Evolutionary conservation across 768 basidiomycete species (phyloP), one percentile per base, ranked within the genome.

Genomic region (Chalciporus piperatus): DNA sequence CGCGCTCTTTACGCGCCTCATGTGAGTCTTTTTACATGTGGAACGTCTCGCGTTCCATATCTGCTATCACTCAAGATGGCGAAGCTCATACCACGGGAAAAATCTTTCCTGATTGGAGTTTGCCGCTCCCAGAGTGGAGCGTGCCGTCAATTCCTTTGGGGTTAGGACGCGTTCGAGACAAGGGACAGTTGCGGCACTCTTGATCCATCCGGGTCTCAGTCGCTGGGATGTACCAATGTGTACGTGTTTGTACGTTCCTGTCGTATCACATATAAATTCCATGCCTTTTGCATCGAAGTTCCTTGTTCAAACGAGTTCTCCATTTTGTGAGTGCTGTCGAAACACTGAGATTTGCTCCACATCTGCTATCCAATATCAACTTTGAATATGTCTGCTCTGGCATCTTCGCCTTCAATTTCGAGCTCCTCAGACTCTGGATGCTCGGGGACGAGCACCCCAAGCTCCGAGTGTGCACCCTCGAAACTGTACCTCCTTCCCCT

Each of bases 401-500:
- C 68, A 8, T 20, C 52, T 19, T 48, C 57, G 6, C 27, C 27
- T 27, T 27, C 27, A 27, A 27, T 27, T 10, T 59, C 58, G 39
- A 53, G 52, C 41, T 47, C 40, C 13, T 60, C 66, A 20, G 54
- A 47, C 23, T 60, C 55, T 23, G 41, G 25, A 23, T 33, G 28
- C n/a, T 64, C 64, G 12, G 59, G 56, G 22, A 32, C 43, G 4
- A 66, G 58, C 19, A 70, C 62, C 0, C 66, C 67, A 1, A 33
- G 54, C 11, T 68, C 63, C 35, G 68, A 70, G 41, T 64, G 57
- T 1, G 33, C 33, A 3, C 52, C 33, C 16, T 27, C 62, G 2
- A 62, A 49, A 53, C 12, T 47, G n/a, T 70, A 57, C 45, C 53
- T 70, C 3, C 58, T 70, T n/a, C 25, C 55, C n/a, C 64, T 59